Evolutionary conservation across 1,139 yeast genomes (phyloP), one percentile per base, ranked within the genome.

Genomic region (Yamadazyma oceani): DNA sequence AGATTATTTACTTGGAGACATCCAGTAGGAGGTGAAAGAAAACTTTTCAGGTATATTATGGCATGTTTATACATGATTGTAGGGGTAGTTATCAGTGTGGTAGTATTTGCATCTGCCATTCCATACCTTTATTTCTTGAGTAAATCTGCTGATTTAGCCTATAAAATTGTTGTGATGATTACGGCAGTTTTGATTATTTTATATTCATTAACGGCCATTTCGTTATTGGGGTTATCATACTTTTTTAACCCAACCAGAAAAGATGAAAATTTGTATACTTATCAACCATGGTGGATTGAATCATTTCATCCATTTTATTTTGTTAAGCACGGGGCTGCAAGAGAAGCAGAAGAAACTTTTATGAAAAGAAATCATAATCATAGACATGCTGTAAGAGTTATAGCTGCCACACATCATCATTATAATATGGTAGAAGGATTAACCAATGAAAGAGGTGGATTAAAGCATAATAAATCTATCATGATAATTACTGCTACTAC

Each of bases 241-340:
- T 63, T 67, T 49, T 64, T 69, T 46, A 66, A 68, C 33, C 73
- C 75, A 25, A 63, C 72, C 35, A 46, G 53, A 36, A 68, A 68
- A 47, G 75, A 69, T 53, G 73, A 67, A 45, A 60, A 58, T 39
- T 58, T 66, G 41, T 67, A 66, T 51, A 67, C 73, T 10, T 69
- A 66, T 46, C 75, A 69, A 45, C 73, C 75, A 22, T 69, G 75
- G 75, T 69, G 75, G 75, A 60, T 69, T 43, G 73, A 68, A 48
- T 60, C 67, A 13, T 69, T 69, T 49, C 50, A 58, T 28, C 69
- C 73, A n/a, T 61, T 65, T 34, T 69, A 69, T 47, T 69, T 66
- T 50, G 74, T 68, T 17, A 53, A 57, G 45, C 58, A 58, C 31
- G 55, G 58, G 35, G 75, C 74, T 6, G 66, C 69, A 3, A 57